These are phyloP conservation scores for Isatis tinctoria DNA, from an alignment of 345 rosid genomes.

Conservation along the genomic window DNA sequence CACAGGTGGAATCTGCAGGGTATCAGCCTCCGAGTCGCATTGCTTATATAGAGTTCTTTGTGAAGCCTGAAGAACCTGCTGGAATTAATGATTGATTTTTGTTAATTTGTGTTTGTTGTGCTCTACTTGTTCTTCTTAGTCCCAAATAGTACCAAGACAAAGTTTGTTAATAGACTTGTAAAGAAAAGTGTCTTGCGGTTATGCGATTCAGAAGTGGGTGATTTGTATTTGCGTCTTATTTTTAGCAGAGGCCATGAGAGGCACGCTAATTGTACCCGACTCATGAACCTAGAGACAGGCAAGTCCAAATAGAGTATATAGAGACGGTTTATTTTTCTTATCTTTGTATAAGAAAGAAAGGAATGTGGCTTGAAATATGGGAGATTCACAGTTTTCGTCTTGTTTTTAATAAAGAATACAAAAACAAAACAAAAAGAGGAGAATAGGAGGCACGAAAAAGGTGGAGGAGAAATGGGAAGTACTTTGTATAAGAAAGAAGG, in stretches of 20 bases:
- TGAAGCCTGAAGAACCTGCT: conserved; percentile 60
- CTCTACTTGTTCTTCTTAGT: not conserved
- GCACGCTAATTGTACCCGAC: conserved; percentile 17
- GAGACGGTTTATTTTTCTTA: too few species aligned
- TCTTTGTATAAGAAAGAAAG: too few species aligned
- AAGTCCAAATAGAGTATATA: not conserved
- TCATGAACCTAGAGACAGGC: not conserved
- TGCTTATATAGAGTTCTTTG: conserved; percentile 78
- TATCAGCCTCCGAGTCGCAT: conserved; percentile 76
- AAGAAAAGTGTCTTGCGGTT: too few species aligned
- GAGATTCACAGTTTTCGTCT: conserved; percentile 17
- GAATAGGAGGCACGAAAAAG: conserved; percentile 17
- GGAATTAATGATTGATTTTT: not conserved
- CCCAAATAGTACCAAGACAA: not conserved
- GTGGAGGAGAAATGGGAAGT: conserved; percentile 12
- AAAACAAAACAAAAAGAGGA: not conserved
- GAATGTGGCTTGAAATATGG: conserved; percentile 17
- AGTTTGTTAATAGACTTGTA: too few species aligned
- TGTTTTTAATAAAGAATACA: not conserved
- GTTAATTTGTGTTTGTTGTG: not conserved
- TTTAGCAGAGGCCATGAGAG: conserved; percentile 11
- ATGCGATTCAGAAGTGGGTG: not conserved
- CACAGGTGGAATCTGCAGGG: conserved; percentile 55
- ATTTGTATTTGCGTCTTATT: too few species aligned
- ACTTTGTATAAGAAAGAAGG: conserved; percentile 14